These are phyloP conservation scores for Dryadomyces quercivorus DNA, from an alignment of 2,329 filamentous ascomycete genomes.

Conservation along the genomic window DNA sequence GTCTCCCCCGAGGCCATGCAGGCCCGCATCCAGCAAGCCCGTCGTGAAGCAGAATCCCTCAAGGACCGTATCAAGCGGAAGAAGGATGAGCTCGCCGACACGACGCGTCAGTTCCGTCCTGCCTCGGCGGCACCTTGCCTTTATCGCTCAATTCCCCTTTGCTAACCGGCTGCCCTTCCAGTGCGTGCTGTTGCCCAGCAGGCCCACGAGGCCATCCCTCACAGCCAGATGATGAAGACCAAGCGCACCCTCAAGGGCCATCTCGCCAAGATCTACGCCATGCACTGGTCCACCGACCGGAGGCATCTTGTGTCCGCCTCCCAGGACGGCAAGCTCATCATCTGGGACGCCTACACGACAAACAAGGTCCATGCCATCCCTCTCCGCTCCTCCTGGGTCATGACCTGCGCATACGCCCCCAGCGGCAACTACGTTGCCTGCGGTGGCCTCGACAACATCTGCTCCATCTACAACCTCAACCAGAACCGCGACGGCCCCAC, in stretches of 20 bases:
- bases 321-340: slow-evolving; percentile 98
- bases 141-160: background rate
- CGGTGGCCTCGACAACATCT: slow-evolving; percentile 98
- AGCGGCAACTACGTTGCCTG: slow-evolving; percentile 98
- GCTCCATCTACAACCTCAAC: slow-evolving; percentile 98
- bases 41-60: slow-evolving; percentile 92
- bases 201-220: slow-evolving; percentile 82
- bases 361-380: slow-evolving; percentile 99
- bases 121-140: background rate
- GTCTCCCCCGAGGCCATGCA: slow-evolving; percentile 73
- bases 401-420: slow-evolving; percentile 98
- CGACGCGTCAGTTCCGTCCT: slow-evolving; percentile 74
- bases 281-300: slow-evolving; percentile 99
- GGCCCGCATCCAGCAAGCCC: slow-evolving; percentile 80
- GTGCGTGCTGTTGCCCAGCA: slow-evolving; percentile 87
- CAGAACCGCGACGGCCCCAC: slow-evolving; percentile 91
- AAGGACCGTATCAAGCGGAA: slow-evolving; percentile 99
- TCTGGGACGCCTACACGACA: slow-evolving; percentile 99
- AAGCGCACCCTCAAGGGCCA: slow-evolving; percentile 96
- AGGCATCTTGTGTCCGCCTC: slow-evolving; percentile 95
- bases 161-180: slow-evolving; percentile 25
- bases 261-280: slow-evolving; percentile 98
- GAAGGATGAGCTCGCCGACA: slow-evolving; percentile 99
- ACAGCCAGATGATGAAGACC: slow-evolving; percentile 89
- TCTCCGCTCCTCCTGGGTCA: slow-evolving; percentile 95